Base-by-base conservation (phyloP, 257 asterid species). In the Penstemon davidsonii region DNA sequence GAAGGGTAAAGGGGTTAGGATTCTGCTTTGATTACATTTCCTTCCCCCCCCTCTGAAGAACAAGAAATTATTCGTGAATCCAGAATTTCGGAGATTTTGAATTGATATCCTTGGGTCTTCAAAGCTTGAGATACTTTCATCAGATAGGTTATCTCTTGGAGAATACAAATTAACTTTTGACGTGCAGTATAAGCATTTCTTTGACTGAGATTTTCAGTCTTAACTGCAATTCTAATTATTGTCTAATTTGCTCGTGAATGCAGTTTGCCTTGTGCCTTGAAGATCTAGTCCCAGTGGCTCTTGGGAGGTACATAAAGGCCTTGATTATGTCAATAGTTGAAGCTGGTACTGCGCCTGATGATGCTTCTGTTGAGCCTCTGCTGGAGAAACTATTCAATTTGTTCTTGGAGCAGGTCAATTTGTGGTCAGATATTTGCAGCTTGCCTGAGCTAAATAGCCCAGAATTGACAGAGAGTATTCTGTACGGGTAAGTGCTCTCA, bases 231-330 rank as follows among this genome's bases (percentile, higher is more conserved):
- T 68, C 60, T 47, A 54, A 25, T 59, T 68, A 64, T 55, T 69
- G 42, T 67, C 66, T 75, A 65, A 73, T 62, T 65, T 43, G 57
- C 15, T 58, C 57, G 60, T 73, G 67, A 71, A 76, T 90, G 75
- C 96, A 93, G 97, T 93, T 93, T 86, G 87, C 91, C 74, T 75
- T 84, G 81, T 90, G 97, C 88, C 97, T 93, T 55, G 99, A 93
- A 83, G 99, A 93, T 83, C 87, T 90, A 75, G 92, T 87, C 63
- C 97, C 99, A 3, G 88, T 93, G 68, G 88, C 95, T 60, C 84
- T 90, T 66, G 96, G 95, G 73, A 88, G 96, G 79, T 93, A 85
- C 84, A 75, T 88, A 73, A 90, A 80, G 82, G 86, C 96, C 79
- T 78, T 93, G 69, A 84, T 85, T 65, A 69, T 55, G 52, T 81